Percentiles rank a stretch among this genome's conserved stretches.
Conservation (phyloP, 352 stramenopile genomes). For the Globisporangium middletonii region DNA sequence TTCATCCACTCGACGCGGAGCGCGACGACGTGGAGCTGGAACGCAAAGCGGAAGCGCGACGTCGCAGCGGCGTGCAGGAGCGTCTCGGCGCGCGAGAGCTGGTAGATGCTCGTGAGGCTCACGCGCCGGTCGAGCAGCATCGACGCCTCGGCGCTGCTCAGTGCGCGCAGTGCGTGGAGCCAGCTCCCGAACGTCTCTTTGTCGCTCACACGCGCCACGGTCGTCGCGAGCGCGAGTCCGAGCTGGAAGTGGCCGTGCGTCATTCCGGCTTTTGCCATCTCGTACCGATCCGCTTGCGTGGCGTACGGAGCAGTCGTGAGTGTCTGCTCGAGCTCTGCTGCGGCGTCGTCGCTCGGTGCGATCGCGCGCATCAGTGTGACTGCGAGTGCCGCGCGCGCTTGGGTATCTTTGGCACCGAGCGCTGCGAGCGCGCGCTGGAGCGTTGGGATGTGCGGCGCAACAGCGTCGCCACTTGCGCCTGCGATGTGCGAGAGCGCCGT, state of each 20-base stretch:
- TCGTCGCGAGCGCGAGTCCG: slow-evolving; percentile 19
- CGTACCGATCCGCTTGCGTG: slow-evolving; percentile 36
- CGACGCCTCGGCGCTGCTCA: slow-evolving; percentile 30
- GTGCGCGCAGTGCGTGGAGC: slow-evolving; percentile 25
- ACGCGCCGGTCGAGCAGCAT: slow-evolving; percentile 17
- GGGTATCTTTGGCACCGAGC: neutral
- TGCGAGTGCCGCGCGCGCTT: neutral
- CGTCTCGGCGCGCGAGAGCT: slow-evolving; percentile 16
- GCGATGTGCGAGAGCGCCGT: neutral
- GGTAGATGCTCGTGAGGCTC: slow-evolving; percentile 25
- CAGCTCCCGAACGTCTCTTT: slow-evolving; percentile 45
- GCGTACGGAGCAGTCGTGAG: slow-evolving; percentile 13
- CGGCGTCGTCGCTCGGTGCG: neutral
- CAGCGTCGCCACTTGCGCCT: neutral
- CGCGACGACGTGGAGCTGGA: slow-evolving; percentile 31
- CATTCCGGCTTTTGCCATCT: slow-evolving; percentile 36
- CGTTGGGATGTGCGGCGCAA: neutral
- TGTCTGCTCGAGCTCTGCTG: neutral
- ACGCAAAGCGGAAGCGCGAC: slow-evolving; percentile 32
- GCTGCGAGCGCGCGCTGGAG: neutral
- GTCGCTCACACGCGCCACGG: slow-evolving; percentile 19
- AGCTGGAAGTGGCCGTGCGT: slow-evolving; percentile 25
- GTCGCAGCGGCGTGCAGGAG: slow-evolving; percentile 32
- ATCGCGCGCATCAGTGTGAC: neutral
- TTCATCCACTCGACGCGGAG: slow-evolving; percentile 37